A percentile compares a stretch with the other conserved stretches of the same genome.
These are phyloP conservation scores for Aureobasidium sp. DNA, from an alignment of 2,329 filamentous ascomycete species.

Conservation along the genomic window DNA sequence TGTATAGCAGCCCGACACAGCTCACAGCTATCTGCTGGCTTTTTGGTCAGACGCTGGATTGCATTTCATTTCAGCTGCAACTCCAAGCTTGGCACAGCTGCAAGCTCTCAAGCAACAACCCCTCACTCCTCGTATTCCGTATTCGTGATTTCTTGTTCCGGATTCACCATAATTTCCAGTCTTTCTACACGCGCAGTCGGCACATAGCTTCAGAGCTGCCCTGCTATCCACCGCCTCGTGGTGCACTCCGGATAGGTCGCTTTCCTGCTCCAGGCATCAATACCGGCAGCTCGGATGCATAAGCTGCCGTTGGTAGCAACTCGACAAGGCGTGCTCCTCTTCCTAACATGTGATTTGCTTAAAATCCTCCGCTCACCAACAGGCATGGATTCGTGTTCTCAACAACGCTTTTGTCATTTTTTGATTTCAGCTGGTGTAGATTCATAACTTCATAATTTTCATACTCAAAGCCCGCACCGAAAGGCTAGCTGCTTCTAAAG, in stretches of 20 bases:
- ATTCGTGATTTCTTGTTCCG: background rate
- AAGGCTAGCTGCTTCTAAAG: slow-evolving; percentile 17
- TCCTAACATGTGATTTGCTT: slow-evolving; percentile 3
- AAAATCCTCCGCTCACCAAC: background rate
- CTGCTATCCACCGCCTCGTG: background rate
- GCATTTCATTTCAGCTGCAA: background rate
- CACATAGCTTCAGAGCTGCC: background rate
- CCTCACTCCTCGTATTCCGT: slow-evolving; percentile 3
- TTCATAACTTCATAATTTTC: background rate
- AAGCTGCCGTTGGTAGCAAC: background rate
- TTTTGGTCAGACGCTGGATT: background rate
- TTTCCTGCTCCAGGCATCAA: background rate
- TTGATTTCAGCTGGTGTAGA: background rate
- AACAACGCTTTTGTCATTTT: background rate
- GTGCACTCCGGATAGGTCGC: background rate
- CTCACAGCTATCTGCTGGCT: background rate
- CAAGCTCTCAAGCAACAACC: background rate
- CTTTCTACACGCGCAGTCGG: background rate
- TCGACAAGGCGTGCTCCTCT: background rate
- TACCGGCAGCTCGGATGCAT: background rate
- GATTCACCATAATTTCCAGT: background rate
- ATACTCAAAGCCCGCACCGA: too few species aligned
- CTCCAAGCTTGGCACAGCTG: background rate
- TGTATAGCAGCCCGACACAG: background rate
- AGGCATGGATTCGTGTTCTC: background rate